Evolutionary conservation across 257 asterid species (phyloP).

Genomic region (Knoxia roxburghii): DNA sequence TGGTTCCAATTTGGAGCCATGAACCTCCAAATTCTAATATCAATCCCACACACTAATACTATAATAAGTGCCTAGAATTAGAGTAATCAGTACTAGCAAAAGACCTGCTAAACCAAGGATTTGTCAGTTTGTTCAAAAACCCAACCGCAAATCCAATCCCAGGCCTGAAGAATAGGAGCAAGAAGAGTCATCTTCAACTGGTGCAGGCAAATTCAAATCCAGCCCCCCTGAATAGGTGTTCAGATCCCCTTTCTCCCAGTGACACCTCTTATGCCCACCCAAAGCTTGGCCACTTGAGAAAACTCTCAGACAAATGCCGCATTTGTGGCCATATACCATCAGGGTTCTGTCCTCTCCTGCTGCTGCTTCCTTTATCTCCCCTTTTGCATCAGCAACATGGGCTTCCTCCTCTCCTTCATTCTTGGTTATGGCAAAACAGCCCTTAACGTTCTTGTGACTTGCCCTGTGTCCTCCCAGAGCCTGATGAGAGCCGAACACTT

Average conservation of each 20-base stretch:
- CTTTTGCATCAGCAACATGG: not conserved
- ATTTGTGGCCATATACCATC: constrained; percentile 39
- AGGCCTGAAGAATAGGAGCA: constrained; percentile 21
- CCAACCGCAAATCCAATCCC: constrained; percentile 56
- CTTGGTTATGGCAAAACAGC: constrained; percentile 66
- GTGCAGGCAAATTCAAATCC: constrained; percentile 36
- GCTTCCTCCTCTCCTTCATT: constrained; percentile 26
- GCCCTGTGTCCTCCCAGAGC: constrained; percentile 84
- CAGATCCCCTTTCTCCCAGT: constrained; percentile 53
- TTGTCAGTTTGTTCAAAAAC: constrained; percentile 31
- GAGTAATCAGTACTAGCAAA: constrained; percentile 1
- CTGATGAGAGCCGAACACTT: constrained; percentile 77
- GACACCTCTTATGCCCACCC: constrained; percentile 86
- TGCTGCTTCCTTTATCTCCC: constrained; percentile 7
- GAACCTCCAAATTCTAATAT: not conserved
- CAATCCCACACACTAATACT: constrained; percentile 11
- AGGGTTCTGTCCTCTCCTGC: constrained; percentile 9
- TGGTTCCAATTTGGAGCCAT: constrained; percentile 6
- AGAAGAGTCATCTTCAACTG: constrained; percentile 20
- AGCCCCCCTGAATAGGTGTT: constrained; percentile 17
- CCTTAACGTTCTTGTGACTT: constrained; percentile 83
- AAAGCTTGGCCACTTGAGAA: constrained; percentile 72
- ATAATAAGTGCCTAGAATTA: not conserved
- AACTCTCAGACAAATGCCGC: constrained; percentile 61
- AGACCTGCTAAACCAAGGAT: not conserved